Conservation (phyloP, 2,329 filamentous ascomycete species). For the Talaromyces sp. region DNA sequence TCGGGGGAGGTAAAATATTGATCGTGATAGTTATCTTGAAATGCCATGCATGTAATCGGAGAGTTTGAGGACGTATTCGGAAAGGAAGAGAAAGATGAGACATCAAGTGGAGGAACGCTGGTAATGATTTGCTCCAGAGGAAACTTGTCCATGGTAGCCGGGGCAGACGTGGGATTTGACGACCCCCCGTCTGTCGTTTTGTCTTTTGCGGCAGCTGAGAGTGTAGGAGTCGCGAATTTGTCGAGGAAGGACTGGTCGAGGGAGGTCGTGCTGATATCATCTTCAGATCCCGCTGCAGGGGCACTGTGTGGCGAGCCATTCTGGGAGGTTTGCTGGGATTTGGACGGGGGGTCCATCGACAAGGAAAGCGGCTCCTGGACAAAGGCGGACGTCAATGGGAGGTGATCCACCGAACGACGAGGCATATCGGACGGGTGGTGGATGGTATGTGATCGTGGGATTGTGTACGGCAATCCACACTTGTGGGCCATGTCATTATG, state of each 20-base stretch:
- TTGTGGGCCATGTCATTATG: constrained; percentile 67
- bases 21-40: constrained; percentile 42
- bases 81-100: constrained; percentile 42
- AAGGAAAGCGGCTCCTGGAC: constrained; percentile 33
- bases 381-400: constrained; percentile 44
- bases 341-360: constrained; percentile 18
- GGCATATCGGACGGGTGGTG: constrained; percentile 50
- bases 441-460: constrained; percentile 58
- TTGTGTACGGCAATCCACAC: constrained; percentile 64
- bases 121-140: constrained; percentile 38
- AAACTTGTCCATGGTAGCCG: constrained; percentile 31
- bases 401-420: constrained; percentile 56
- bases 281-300: constrained; percentile 31
- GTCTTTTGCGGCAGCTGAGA: constrained; percentile 26
- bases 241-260: constrained; percentile 38
- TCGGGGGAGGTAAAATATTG: constrained; percentile 49
- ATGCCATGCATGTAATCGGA: constrained; percentile 38
- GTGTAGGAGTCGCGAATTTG: constrained; percentile 27
- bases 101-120: constrained; percentile 40
- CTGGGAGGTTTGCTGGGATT: constrained; percentile 30
- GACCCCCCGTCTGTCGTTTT: constrained; percentile 20
- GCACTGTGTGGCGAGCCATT: constrained; percentile 50
- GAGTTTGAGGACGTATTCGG: constrained; percentile 36
- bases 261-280: constrained; percentile 28
- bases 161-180: constrained; percentile 28